Evolutionary conservation across 202 grass and related monocot species (phyloP).

Genomic region (Hordeum pubiflorum): DNA sequence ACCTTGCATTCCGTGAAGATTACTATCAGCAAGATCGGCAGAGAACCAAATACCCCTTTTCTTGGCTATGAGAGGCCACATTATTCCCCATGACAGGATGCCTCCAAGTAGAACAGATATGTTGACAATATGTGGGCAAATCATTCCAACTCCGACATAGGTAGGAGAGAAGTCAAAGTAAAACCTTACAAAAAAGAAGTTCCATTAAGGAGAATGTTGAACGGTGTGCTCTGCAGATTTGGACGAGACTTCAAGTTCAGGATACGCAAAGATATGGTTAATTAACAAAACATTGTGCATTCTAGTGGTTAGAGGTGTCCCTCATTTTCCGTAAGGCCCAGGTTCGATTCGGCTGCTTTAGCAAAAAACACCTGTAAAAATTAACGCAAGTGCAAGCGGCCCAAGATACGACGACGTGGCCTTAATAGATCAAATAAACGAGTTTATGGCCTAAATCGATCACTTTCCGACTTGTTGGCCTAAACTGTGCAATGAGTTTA

Average conservation of each 20-base stretch:
- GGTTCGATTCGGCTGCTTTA: too few relatives aligned
- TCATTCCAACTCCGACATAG: conserved; percentile 65
- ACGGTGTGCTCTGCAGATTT: neutral
- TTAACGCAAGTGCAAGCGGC: too few relatives aligned
- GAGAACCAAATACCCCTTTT: conserved; percentile 47
- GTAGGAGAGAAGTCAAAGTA: conserved; percentile 69
- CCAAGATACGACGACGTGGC: too few relatives aligned
- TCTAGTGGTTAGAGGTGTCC: too few relatives aligned
- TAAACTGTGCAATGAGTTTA: too few relatives aligned
- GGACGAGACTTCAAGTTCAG: neutral
- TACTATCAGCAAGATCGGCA: conserved; percentile 36
- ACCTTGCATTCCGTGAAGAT: conserved; percentile 49
- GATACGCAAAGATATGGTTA: too few relatives aligned
- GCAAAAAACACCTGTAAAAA: too few relatives aligned
- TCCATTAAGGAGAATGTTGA: neutral
- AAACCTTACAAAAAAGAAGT: conserved; percentile 34
- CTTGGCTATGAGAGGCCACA: conserved; percentile 48
- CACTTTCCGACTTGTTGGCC: too few relatives aligned
- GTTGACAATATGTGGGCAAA: conserved; percentile 65
- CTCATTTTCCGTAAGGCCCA: too few relatives aligned
- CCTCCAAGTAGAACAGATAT: conserved; percentile 57
- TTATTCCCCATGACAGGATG: conserved; percentile 71
- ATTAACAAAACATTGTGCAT: too few relatives aligned
- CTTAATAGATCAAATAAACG: too few relatives aligned
- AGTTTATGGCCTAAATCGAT: too few relatives aligned